Evolutionary conservation across 2,329 filamentous ascomycete genomes (phyloP), one percentile per base, ranked within the genome.

Genomic region (Cytospora leucostoma): DNA sequence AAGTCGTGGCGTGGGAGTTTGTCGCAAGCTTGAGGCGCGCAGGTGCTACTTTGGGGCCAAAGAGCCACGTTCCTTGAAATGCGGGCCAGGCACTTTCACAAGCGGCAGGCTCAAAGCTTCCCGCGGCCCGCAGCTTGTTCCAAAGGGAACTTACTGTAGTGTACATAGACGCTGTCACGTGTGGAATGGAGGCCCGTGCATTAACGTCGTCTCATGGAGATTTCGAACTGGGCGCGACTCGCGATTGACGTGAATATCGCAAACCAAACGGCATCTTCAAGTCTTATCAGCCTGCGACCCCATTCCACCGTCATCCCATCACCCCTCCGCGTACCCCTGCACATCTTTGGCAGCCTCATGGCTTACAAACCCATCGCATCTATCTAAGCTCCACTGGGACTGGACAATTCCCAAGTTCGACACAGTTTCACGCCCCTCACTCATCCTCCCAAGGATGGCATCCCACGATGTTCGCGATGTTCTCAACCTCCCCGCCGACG

Each of bases 391-490:
- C 11, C 35, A 21, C 55, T 7, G 21, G 47, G 21, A 49, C 49
- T 44, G 32, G 17, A 12, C 12, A 32, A 51, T 10, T 40, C 27
- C 11, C 37, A 27, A 4, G 4, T 27, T 27, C 27, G 27, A 57
- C 50, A 50, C 33, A 47, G 35, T 32, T 35, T 49, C 62, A 47
- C 40, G 17, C n/a, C 38, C 66, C 33, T 64, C 65, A 64, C 58
- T 61, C 67, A 80, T 71, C 67, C 17, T 19, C 11, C 8, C 10
- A 4, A 47, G 21, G n/a, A 91, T 91, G 88, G 83, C 88, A 66
- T 89, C 89, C 67, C 85, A 88, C 75, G 92, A 96, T 82, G 86
- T 96, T 70, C 92, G 91, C 79, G 92, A 96, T 75, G 91, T 96
- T 73, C 87, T 96, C 72, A 92, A 93, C 75, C 82, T 96, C 74